A percentile compares a stretch with the other conserved stretches of the same genome.
Evolutionary conservation across 108 stramenopile genomes (phyloP).

Genomic region (Conticribra guillardii): DNA sequence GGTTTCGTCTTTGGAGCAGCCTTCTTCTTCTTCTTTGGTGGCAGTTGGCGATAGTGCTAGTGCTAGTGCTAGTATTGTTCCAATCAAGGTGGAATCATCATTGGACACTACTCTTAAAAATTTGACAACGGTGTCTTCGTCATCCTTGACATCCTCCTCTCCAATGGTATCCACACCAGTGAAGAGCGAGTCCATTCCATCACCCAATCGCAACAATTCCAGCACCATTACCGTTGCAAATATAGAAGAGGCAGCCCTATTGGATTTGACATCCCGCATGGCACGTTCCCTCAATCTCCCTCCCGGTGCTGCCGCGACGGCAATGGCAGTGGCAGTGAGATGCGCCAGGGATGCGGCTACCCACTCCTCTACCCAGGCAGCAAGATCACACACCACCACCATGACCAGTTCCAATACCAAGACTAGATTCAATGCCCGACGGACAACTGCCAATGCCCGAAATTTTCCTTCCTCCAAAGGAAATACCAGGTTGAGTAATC

Average conservation of each 20-base stretch:
- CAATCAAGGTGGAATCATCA: background rate
- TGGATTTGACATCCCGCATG: constrained; percentile 42
- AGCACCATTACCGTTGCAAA: background rate
- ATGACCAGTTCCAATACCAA: too few relatives aligned
- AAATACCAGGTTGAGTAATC: too few relatives aligned
- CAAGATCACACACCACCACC: too few relatives aligned
- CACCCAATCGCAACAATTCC: background rate
- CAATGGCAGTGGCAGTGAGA: constrained; percentile 23
- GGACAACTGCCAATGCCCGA: too few relatives aligned
- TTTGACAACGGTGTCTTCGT: too few relatives aligned
- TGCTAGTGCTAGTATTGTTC: background rate
- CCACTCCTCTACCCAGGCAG: background rate
- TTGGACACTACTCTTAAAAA: background rate
- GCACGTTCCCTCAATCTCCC: constrained; percentile 31
- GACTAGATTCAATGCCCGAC: too few relatives aligned
- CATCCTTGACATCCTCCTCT: background rate
- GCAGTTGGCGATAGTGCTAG: too few relatives aligned
- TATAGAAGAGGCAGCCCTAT: constrained; percentile 27
- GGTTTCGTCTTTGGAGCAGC: background rate
- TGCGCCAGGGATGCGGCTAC: constrained; percentile 30
- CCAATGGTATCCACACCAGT: background rate
- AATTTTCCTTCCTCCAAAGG: too few relatives aligned
- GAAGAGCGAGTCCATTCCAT: background rate
- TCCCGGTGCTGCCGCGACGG: constrained; percentile 15
- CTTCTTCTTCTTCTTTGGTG: too few relatives aligned